Base-by-base conservation (phyloP, 2,329 filamentous ascomycete species). In the Cercospora sp. region DNA sequence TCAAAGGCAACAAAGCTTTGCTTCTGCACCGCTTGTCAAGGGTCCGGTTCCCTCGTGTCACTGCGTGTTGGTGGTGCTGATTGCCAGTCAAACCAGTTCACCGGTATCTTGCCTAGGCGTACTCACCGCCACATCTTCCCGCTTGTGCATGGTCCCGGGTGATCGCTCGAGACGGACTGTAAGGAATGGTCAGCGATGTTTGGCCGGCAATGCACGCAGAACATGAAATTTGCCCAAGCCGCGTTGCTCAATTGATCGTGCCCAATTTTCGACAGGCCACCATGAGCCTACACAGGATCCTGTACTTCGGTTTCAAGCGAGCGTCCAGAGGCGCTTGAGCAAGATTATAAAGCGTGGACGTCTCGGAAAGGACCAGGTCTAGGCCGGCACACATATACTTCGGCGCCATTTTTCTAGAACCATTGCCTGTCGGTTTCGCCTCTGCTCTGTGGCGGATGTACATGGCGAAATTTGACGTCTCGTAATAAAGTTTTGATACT, bases 31-130 rank as follows among this genome's bases (percentile, higher is more conserved):
- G 48, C 48, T 28, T 53, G 48, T 53, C 48, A 16, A 30, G 48
- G 23, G 48, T 28, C 20, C 13, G 48, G 3, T 53, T 53, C 23
- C 48, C 48, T 53, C 23, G 48, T 53, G 48, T 13, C 48, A 53
- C 20, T 26, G 48, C 48, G 48, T 53, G 48, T 10, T 53, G 9
- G 10, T n/a, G 48, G 12, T 26, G 48, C 13, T 28, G 48, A 16
- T 28, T 28, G 58, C 33, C 58, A 60, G 58, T 60, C 31, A n/a
- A 60, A 45, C 58, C 58, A 40, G 30, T 33, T 40, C 31, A 40
- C 58, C 26, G 58, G 58, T 60, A 60, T 42, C 58, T n/a, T 60
- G 18, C 26, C 31, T 16, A 28, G 26, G 36, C 23, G 16, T 18
- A 26, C 18, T 23, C 58, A 60, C 58, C 58, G 58, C 58, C 58